Evolutionary conservation across 257 asterid species (phyloP), one percentile per base, ranked within the genome.

Genomic region (Schizonepeta tenuifolia): DNA sequence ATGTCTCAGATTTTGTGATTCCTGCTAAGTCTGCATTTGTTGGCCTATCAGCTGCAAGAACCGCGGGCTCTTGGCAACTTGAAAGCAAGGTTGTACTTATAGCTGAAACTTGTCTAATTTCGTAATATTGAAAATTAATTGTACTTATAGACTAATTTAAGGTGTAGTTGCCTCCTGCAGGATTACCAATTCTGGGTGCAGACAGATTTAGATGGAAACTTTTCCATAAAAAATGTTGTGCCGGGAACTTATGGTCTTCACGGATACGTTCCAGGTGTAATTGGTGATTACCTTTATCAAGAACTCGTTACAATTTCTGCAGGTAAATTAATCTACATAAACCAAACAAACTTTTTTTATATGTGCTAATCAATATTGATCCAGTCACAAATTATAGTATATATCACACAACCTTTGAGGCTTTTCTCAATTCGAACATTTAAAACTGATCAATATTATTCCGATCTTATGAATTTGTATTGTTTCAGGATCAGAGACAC

Each of bases 221-320:
- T 86, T 56, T 75, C 46, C 5, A 81, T 83, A 40, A 72, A 75
- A 67, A 83, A 86, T 59, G 79, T 79, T 15, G 22, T 81, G 36
- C 86, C 90, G 0, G 88, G 90, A 59, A 77, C 50, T 3, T 86
- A 83, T 53, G 66, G 80, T 15, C 78, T 86, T 67, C 90, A 83
- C 53, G 90, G 88, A 20, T 86, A 82, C 79, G 88, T 83, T 49
- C 85, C 85, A 18, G 90, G 90, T 51, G 75, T 83, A 60, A 38
- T 81, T n/a, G 90, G 85, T 1, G 86, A 86, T 75, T 86, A 83
- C 59, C 78, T 86, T 20, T 15, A 51, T 21, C 64, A 73, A 67
- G 69, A 77, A 62, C 80, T 67, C 36, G 76, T 86, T 22, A 83
- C 83, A 41, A 74, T 86, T 31, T 43, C 84, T 3, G 60, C 81